phyloP scores from a whole-genome alignment of 768 basidiomycete genomes.

The Jaapia argillacea region DNA sequence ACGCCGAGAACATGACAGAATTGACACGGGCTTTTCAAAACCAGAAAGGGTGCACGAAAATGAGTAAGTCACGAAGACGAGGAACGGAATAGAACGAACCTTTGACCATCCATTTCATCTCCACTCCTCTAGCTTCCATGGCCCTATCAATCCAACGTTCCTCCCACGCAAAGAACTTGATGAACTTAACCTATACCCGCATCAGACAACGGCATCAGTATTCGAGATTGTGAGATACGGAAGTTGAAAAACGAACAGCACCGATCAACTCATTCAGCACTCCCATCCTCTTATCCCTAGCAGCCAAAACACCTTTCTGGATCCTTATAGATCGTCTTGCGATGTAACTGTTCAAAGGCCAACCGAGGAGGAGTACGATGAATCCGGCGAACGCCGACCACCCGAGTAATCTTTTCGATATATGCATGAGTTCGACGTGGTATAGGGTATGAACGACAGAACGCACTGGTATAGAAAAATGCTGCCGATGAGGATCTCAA shows the following conservation, averaged over 20 bases:
- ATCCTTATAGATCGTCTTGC: constrained; percentile 50
- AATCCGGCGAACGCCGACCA: constrained; percentile 71
- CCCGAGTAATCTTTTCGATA: constrained; percentile 41
- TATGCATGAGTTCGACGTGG: neutral
- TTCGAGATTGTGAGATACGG: constrained; percentile 11
- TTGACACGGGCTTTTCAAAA: constrained; percentile 51
- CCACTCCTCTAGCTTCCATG: constrained; percentile 51
- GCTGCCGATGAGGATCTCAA: constrained; percentile 68
- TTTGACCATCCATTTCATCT: constrained; percentile 74
- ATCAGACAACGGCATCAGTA: neutral
- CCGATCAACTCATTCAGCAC: constrained; percentile 72
- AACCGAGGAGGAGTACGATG: constrained; percentile 50
- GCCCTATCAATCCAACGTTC: constrained; percentile 63
- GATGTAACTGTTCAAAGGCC: constrained; percentile 64
- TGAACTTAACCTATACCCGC: constrained; percentile 47
- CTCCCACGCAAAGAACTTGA: constrained; percentile 82
- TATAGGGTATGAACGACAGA: neutral
- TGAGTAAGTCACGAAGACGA: neutral
- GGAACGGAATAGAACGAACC: constrained; percentile 22
- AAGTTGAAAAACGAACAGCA: no score
- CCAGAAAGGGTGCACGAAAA: no score
- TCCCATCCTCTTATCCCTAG: constrained; percentile 69
- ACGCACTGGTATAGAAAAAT: constrained; percentile 67
- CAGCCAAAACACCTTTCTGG: constrained; percentile 46
- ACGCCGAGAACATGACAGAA: constrained; percentile 52